Evolutionary conservation across 805 yeast species (phyloP).

Genomic region (Starmerella bacillaris): DNA sequence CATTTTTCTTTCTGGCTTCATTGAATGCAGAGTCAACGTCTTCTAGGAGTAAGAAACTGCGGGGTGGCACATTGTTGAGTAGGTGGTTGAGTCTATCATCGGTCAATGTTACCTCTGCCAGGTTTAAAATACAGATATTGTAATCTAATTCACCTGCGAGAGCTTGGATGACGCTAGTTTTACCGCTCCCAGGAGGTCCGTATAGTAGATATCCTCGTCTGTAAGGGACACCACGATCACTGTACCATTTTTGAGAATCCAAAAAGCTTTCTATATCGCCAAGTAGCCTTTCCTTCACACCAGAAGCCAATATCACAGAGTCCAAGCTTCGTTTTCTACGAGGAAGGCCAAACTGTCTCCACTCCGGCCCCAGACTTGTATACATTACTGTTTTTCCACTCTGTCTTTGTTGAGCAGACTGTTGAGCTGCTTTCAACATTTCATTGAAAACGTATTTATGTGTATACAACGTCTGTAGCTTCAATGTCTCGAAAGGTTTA

Average conservation of each 20-base stretch:
- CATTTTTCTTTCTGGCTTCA: constrained; percentile 46
- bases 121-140: constrained; percentile 79
- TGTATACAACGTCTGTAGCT: constrained; percentile 70
- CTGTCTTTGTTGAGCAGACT: constrained; percentile 57
- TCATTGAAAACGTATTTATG: constrained; percentile 56
- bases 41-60: constrained; percentile 69
- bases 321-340: constrained; percentile 68
- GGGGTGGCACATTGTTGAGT: constrained; percentile 88
- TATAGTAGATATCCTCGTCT: constrained; percentile 82
- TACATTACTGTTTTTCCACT: constrained; percentile 89
- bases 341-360: constrained; percentile 97
- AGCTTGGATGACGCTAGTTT: constrained; percentile 89
- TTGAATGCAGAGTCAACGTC: constrained; percentile 94
- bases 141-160: constrained; percentile 91
- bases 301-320: constrained; percentile 69
- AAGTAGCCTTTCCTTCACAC: constrained; percentile 47
- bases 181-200: constrained; percentile 98
- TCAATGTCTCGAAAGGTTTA: constrained; percentile 91
- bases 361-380: constrained; percentile 95
- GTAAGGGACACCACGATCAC: constrained; percentile 92
- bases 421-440: constrained; percentile 66
- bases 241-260: constrained; percentile 72
- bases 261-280: constrained; percentile 67
- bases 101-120: constrained; percentile 78
- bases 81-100: constrained; percentile 88